These are phyloP conservation scores for Polyrhizophydium stewartii DNA, from an alignment of 371 early-diverging fungal genomes.

Conservation along the genomic window DNA sequence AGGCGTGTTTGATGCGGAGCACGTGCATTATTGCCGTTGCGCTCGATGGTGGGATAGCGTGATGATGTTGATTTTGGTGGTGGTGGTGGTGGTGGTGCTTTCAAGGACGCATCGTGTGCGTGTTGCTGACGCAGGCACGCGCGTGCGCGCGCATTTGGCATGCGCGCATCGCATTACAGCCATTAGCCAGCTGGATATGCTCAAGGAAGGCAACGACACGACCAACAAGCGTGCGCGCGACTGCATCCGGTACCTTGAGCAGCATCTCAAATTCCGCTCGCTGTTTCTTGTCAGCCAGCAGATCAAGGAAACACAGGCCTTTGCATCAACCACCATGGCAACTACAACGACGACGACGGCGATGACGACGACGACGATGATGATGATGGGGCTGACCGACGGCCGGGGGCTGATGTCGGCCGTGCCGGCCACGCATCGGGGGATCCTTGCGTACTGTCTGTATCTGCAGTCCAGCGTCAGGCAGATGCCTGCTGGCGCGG, in stretches of 20 bases:
- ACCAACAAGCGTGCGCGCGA: slow-evolving; percentile 65
- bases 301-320: not conserved
- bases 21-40: slow-evolving; percentile 53
- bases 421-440: slow-evolving; percentile 7
- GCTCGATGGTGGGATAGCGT: slow-evolving; percentile 40
- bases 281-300: slow-evolving; percentile 1
- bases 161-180: slow-evolving; percentile 32
- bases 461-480: slow-evolving; percentile 6
- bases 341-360: not conserved
- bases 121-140: too few species aligned
- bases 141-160: too few species aligned
- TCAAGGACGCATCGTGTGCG: not conserved
- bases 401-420: too few species aligned
- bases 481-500: not conserved
- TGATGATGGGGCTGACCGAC: too few species aligned
- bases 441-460: slow-evolving; percentile 10
- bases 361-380: too few species aligned
- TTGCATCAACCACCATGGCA: not conserved
- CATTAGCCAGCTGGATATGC: slow-evolving; percentile 61
- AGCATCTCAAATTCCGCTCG: slow-evolving; percentile 14
- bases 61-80: too few species aligned
- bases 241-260: slow-evolving; percentile 73
- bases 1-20: slow-evolving; percentile 43
- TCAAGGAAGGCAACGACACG: slow-evolving; percentile 64
- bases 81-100: too few species aligned